Evolutionary conservation across 768 basidiomycete genomes (phyloP).

Genomic region (Filobasidium wieringae): DNA sequence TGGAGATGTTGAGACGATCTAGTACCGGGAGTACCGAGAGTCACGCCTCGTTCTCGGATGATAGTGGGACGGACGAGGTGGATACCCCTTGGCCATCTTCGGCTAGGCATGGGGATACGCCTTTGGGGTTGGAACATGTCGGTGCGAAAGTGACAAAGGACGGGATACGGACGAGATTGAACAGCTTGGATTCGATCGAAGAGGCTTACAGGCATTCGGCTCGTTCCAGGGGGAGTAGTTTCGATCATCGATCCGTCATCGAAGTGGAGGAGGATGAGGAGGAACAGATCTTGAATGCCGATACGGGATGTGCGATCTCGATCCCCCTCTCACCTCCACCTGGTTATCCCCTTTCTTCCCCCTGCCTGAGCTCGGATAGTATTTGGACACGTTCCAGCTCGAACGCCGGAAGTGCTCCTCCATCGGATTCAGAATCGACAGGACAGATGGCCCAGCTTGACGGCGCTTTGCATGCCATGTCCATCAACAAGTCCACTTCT

Average conservation of each 20-base stretch:
- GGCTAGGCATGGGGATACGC: not conserved
- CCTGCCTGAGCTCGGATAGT: not conserved
- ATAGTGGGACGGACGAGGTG: not conserved
- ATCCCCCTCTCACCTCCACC: constrained; percentile 2
- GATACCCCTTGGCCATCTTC: constrained; percentile 6
- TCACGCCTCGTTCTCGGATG: not conserved
- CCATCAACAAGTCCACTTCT: not conserved
- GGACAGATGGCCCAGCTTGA: not conserved
- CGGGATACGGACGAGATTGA: not conserved
- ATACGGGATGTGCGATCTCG: constrained; percentile 1
- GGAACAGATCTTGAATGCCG: not conserved
- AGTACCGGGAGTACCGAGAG: not conserved
- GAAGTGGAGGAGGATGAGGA: not conserved
- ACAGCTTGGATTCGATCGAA: not conserved
- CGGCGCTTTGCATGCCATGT: not conserved
- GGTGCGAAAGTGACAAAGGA: not conserved
- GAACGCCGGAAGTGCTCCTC: not conserved
- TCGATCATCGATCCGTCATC: not conserved
- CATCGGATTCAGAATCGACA: no score
- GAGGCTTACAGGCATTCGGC: not conserved
- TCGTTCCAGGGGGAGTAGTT: not conserved
- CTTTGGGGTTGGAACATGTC: not conserved
- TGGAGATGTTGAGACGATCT: not conserved
- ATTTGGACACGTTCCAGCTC: not conserved
- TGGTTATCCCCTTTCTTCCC: not conserved